Evolutionary conservation across 2,329 filamentous ascomycete species (phyloP), one percentile per base, ranked within the genome.

Genomic region (Moelleriella libera): DNA sequence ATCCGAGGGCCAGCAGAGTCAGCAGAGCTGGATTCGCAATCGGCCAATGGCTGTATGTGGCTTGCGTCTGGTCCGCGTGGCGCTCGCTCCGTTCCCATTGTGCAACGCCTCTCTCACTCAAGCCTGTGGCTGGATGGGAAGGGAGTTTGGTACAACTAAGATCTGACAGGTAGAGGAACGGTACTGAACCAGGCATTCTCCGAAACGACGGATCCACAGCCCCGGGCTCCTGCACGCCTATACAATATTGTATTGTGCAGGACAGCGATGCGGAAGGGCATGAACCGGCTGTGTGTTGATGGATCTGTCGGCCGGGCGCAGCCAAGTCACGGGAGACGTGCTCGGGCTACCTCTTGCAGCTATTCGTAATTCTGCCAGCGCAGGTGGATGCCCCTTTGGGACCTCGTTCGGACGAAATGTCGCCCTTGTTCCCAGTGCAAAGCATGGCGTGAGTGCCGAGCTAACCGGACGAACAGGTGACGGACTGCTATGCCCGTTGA

Each of bases 261-360:
- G 21, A 21, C 34, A 37, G 12, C 34, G 34, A 12, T 37, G 34
- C 34, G 8, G 34, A 12, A 8, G 8, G 34, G 34, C 8, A 9
- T 8, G 34, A 8, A 37, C 12, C 8, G 12, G 12, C 8, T 8
- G 34, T 37, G 2, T 12, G 34, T 8, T 12, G 34, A 37, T 37
- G 34, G 12, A 37, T 12, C 34, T 12, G 34, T 8, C 12, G 34
- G 34, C 34, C 34, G 21, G 21, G 21, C 21, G 34, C 34, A 37
- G 8, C 34, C 8, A 28, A 40, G 48, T 57, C 45, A 58, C 21
- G 10, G 6, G 2, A 37, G 34, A 37, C 34, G 8, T 37, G 34
- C 34, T 12, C 8, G 34, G 12, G 12, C 34, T 37, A 12, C 8
- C 8, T 37, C 8, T 37, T 12, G 34, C 34, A 37, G 34, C 34